These are phyloP conservation scores for Adansonia grandidieri DNA, from an alignment of 441 rosid species.

Conservation along the genomic window DNA sequence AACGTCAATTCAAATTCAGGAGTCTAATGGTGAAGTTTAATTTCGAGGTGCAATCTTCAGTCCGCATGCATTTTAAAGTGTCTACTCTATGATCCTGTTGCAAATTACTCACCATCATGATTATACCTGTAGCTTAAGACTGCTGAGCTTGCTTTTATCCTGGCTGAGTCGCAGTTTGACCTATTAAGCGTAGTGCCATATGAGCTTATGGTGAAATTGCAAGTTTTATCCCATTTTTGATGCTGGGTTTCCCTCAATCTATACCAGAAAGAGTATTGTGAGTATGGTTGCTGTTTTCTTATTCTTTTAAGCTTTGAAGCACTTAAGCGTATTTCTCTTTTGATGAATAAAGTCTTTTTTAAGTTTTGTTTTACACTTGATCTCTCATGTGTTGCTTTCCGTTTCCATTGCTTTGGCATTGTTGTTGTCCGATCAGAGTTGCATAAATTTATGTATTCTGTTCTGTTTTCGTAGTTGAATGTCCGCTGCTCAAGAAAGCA, in stretches of 20 bases:
- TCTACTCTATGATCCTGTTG: conserved; percentile 10
- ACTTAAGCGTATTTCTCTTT: not conserved
- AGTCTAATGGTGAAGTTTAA: conserved; percentile 34
- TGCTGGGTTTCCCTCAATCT: not conserved
- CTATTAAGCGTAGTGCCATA: not conserved
- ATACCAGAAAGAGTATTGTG: not conserved
- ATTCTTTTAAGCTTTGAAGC: not conserved
- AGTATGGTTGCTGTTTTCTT: conserved; percentile 2
- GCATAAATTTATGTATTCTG: not conserved
- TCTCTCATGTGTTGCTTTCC: not conserved
- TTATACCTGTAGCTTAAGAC: not conserved
- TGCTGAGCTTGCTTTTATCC: conserved; percentile 5
- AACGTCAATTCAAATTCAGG: conserved; percentile 71
- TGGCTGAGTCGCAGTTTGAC: not conserved
- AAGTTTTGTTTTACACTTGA: not conserved
- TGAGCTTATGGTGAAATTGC: not conserved
- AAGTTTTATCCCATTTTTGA: not conserved
- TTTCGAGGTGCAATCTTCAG: not conserved
- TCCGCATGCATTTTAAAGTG: conserved; percentile 19
- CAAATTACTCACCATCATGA: not conserved
- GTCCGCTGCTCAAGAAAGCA: not conserved
- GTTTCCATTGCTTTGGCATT: not conserved
- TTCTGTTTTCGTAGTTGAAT: not conserved
- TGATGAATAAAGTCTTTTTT: not conserved
- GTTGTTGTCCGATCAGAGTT: not conserved